Base-by-base conservation (phyloP, 2,329 filamentous ascomycete species). In the Aspergillus melleus region DNA sequence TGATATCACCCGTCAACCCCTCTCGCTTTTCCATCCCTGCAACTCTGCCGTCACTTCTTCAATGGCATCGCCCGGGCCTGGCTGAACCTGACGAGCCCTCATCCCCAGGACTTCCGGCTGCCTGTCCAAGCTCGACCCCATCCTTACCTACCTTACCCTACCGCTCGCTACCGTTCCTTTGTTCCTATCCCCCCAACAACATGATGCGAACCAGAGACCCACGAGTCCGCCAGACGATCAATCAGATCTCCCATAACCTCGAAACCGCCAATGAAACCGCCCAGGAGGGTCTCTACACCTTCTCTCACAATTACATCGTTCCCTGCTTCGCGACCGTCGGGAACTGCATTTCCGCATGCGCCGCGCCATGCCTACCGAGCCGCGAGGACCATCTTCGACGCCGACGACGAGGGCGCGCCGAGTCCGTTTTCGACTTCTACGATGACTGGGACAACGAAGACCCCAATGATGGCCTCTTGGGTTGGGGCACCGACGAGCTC, bases 381-480 rank as follows among this genome's bases (percentile, higher is more conserved):
- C 86, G 86, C 57, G 90, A 93, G 67, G 90, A 94, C 72, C 87
- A 90, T 60, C 80, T 87, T 52, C 87, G 90, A 30, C 86, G 91
- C 58, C 82, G 88, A 62, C 87, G 92, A 68, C 85, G 89, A 39
- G 77, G 77, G 19, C 77, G 82, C 54, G 90, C 92, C 29, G 93
- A 97, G 76, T 86, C 90, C 69, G 93, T 86, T 70, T 98, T 98
- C 73, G 94, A 97, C 75, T 98, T 98, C 74, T 98, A 98, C 79
- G 94, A 97, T 76, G 94, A 97, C 76, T 98, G 94, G 94, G 92
- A 96, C 62, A 82, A 84, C 50, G 83, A 86, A 57, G 84, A 87
- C 58, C 70, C 67, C 30, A 83, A 85, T 54, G 81, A 80, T 36
- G 84, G 87, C 44, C 75, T 94, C 52, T 79, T 93, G 55, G 88